A percentile compares a stretch with the other conserved stretches of the same genome.
Evolutionary conservation across 2,329 filamentous ascomycete genomes (phyloP).

Genomic region (Phyllosticta ampelicida): DNA sequence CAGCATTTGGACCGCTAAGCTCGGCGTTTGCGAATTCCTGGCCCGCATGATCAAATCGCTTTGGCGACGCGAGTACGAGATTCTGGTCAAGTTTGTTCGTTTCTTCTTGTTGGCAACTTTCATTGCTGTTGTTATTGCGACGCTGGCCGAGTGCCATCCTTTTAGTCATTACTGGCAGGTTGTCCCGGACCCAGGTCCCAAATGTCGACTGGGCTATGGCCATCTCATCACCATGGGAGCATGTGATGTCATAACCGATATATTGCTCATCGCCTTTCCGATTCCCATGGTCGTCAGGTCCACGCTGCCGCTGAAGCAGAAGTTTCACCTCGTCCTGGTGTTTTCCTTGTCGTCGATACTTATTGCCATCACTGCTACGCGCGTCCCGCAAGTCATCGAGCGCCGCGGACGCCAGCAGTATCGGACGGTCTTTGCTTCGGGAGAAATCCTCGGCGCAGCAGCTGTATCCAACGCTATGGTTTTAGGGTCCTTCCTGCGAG

Average conservation of each 20-base stretch:
- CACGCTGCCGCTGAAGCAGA: constrained; percentile 64
- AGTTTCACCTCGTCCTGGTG: constrained; percentile 65
- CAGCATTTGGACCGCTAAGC: constrained; percentile 87
- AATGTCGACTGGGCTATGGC: constrained; percentile 75
- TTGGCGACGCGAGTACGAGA: constrained; percentile 68
- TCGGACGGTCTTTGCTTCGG: constrained; percentile 76
- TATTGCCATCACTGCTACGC: constrained; percentile 67
- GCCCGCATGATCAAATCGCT: constrained; percentile 71
- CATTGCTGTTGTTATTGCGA: constrained; percentile 66
- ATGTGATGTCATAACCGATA: constrained; percentile 78
- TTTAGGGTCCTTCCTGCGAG: constrained; percentile 83
- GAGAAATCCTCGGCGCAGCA: constrained; percentile 83
- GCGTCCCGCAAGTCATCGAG: constrained; percentile 67
- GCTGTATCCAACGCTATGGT: constrained; percentile 81
- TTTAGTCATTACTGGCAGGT: constrained; percentile 49
- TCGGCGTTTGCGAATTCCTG: constrained; percentile 84
- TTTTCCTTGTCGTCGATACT: constrained; percentile 79
- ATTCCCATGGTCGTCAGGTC: constrained; percentile 78
- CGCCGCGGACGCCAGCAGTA: constrained; percentile 68
- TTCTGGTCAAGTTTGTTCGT: constrained; percentile 60
- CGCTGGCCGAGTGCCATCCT: constrained; percentile 67
- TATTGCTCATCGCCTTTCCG: constrained; percentile 78
- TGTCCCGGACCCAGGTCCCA: constrained; percentile 65
- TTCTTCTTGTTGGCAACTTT: constrained; percentile 71
- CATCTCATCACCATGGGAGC: constrained; percentile 86